Conservation (phyloP, 2,329 filamentous ascomycete species). For the Xylaria digitata region DNA sequence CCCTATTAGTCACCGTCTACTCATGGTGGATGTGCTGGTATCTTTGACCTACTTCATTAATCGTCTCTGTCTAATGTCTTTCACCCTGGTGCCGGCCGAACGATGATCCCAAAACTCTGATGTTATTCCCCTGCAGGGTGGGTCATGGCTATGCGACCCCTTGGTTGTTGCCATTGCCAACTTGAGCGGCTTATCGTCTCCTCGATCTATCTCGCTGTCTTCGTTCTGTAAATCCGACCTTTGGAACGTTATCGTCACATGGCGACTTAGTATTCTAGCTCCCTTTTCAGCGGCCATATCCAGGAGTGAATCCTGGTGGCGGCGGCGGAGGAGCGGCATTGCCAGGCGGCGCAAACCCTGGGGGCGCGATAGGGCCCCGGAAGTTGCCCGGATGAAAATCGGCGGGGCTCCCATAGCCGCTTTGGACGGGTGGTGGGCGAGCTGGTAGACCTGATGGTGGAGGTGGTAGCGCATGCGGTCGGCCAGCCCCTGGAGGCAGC, state of each 20-base stretch:
- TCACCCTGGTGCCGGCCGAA: neutral
- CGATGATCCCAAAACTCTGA: neutral
- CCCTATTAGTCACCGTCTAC: slow-evolving; percentile 34
- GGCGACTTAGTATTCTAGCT: neutral
- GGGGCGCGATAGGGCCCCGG: slow-evolving; percentile 57
- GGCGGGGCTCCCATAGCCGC: slow-evolving; percentile 74
- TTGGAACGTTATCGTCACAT: neutral
- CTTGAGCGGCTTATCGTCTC: neutral
- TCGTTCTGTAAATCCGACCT: neutral
- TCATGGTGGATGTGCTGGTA: slow-evolving; percentile 21
- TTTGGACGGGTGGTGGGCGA: slow-evolving; percentile 75
- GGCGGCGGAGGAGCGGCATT: slow-evolving; percentile 45
- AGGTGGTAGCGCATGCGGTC: slow-evolving; percentile 61
- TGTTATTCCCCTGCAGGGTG: neutral
- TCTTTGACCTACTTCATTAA: slow-evolving; percentile 33
- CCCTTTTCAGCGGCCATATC: slow-evolving; percentile 44
- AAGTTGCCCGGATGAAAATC: slow-evolving; percentile 61
- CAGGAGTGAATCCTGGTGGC: slow-evolving; percentile 47
- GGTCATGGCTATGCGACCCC: neutral
- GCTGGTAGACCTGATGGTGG: slow-evolving; percentile 71
- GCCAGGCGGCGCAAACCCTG: slow-evolving; percentile 57
- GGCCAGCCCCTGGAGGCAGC: slow-evolving; percentile 47
- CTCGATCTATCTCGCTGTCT: neutral
- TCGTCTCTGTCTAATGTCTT: slow-evolving; percentile 11
- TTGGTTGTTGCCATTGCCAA: neutral